A percentile compares a stretch with the other conserved stretches of the same genome.
Evolutionary conservation across 2,329 filamentous ascomycete species (phyloP).

Genomic region (Ophiostoma fasciatum): DNA sequence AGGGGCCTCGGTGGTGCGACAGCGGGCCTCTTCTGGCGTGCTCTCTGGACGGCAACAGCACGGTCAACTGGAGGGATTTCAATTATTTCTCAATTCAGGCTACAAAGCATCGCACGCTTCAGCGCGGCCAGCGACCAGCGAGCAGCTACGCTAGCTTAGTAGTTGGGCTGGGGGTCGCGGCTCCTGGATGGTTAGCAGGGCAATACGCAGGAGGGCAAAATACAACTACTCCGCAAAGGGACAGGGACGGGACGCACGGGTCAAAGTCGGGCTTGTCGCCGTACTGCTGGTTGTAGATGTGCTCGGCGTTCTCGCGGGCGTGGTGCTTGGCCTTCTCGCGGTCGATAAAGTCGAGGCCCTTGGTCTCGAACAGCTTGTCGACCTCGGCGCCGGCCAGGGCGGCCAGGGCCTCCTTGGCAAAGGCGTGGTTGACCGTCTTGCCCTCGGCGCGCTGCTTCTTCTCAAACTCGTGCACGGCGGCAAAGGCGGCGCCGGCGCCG

Average conservation of each 20-base stretch:
- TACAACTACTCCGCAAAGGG: no score
- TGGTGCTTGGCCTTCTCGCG: slow-evolving; percentile 42
- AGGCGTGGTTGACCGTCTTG: slow-evolving; percentile 54
- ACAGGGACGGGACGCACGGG: slow-evolving; percentile 29
- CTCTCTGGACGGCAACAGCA: no score
- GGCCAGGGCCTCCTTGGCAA: slow-evolving; percentile 64
- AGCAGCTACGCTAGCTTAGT: neutral
- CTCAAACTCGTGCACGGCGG: slow-evolving; percentile 67
- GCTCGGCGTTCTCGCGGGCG: slow-evolving; percentile 40
- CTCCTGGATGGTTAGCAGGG: neutral
- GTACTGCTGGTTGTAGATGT: slow-evolving; percentile 50
- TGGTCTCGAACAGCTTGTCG: slow-evolving; percentile 60
- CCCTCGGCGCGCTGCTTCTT: slow-evolving; percentile 57
- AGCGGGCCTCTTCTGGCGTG: no score
- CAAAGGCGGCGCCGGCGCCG: slow-evolving; percentile 63
- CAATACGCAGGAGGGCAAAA: neutral
- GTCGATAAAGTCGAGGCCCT: slow-evolving; percentile 47
- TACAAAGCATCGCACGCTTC: no score
- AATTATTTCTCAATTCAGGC: slow-evolving; percentile 1
- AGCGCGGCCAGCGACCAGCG: no score
- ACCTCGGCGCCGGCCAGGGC: slow-evolving; percentile 61
- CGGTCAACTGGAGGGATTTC: no score
- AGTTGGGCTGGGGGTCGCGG: slow-evolving; percentile 1
- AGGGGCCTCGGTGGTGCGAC: no score
- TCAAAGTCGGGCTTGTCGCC: slow-evolving; percentile 35